phyloP scores from a whole-genome alignment of 2,329 filamentous ascomycete species.

The Nothopassalora personata region DNA sequence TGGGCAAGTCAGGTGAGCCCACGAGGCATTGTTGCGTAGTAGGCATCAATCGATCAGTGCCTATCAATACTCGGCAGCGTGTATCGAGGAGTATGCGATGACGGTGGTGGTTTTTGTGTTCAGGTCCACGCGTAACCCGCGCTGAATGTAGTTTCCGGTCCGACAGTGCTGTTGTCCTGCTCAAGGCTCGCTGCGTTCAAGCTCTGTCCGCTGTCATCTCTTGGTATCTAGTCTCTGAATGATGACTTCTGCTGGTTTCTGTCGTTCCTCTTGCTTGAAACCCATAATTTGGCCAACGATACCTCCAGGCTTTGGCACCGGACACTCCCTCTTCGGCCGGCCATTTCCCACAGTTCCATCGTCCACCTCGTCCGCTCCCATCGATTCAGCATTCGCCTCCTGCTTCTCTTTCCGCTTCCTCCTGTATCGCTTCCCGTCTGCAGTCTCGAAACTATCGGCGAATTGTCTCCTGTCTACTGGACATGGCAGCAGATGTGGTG shows the following conservation, averaged over 20 bases:
- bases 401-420: constrained; percentile 24
- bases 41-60: too few species aligned
- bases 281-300: constrained; percentile 70
- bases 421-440: constrained; percentile 39
- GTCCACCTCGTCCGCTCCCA: constrained; percentile 4
- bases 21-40: too few species aligned
- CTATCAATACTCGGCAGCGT: too few species aligned
- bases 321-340: constrained; percentile 65
- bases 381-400: constrained; percentile 5
- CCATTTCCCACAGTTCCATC: background rate
- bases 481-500: constrained; percentile 87
- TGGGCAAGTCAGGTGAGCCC: too few species aligned
- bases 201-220: background rate
- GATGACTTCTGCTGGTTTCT: constrained; percentile 24
- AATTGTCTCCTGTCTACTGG: constrained; percentile 70
- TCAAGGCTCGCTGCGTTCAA: constrained; percentile 7
- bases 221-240: constrained; percentile 22
- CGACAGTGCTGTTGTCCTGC: background rate
- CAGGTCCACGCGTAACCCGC: background rate
- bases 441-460: constrained; percentile 55
- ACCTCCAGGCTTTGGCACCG: constrained; percentile 83
- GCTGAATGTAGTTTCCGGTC: background rate
- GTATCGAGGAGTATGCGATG: too few species aligned
- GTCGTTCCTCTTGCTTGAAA: constrained; percentile 46
- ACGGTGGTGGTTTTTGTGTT: background rate